These are phyloP conservation scores for Rhinocladiella similis DNA, from an alignment of 2,329 filamentous ascomycete genomes.

Conservation along the genomic window DNA sequence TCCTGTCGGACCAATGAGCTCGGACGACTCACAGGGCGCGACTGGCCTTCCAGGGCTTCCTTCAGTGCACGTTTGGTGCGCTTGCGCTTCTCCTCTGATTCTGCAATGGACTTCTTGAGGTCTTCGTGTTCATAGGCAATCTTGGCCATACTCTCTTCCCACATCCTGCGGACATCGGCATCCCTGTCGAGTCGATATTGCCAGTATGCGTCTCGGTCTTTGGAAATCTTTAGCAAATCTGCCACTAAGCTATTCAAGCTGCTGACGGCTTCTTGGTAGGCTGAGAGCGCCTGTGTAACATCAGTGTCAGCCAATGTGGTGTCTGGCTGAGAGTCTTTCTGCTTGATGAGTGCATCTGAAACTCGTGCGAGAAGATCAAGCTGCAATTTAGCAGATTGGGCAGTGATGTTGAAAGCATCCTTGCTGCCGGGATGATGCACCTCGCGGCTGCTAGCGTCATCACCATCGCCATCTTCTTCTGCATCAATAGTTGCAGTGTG, in stretches of 20 bases:
- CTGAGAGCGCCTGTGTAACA: conserved; percentile 73
- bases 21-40: conserved; percentile 42
- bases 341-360: conserved; percentile 56
- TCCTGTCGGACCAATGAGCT: conserved; percentile 31
- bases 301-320: conserved; percentile 74
- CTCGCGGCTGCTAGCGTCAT: conserved; percentile 78
- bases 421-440: conserved; percentile 70
- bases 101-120: conserved; percentile 80
- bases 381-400: conserved; percentile 89
- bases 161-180: conserved; percentile 87
- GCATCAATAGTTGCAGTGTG: conserved; percentile 56
- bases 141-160: conserved; percentile 98
- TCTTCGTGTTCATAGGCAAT: conserved; percentile 94
- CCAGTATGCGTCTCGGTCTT: conserved; percentile 95
- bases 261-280: conserved; percentile 86
- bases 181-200: conserved; percentile 92
- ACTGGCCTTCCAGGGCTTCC: conserved; percentile 70
- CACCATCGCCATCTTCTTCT: conserved; percentile 71
- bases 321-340: conserved; percentile 64
- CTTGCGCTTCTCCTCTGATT: conserved; percentile 86
- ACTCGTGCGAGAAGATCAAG: conserved; percentile 87
- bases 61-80: conserved; percentile 85
- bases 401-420: conserved; percentile 95
- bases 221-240: conserved; percentile 86
- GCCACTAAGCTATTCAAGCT: conserved; percentile 82